Evolutionary conservation across 2,329 filamentous ascomycete species (phyloP).

Genomic region (Claviceps sp.): DNA sequence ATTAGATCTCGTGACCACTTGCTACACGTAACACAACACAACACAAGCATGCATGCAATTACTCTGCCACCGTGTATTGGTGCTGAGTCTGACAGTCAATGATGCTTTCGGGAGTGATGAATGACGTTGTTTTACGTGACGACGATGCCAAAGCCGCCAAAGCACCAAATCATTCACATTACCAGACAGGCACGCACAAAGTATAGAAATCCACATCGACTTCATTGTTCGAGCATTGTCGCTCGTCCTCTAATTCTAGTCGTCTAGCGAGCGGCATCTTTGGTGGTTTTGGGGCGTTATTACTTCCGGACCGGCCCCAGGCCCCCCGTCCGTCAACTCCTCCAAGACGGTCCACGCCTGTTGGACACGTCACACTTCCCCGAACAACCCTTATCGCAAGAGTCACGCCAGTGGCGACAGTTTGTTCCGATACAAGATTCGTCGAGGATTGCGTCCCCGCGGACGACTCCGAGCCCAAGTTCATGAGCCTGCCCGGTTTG

Average conservation of each 20-base stretch:
- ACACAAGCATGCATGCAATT: neutral
- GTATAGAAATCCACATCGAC: too few relatives aligned
- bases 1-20: too few relatives aligned
- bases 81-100: too few relatives aligned
- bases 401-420: neutral
- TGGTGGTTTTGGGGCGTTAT: conserved; percentile 13
- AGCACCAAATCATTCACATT: too few relatives aligned
- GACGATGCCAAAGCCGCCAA: too few relatives aligned
- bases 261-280: conserved; percentile 28
- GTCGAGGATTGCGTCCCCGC: neutral
- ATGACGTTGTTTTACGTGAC: too few relatives aligned
- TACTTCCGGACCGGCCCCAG: conserved; percentile 5
- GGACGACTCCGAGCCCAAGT: neutral
- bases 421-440: neutral
- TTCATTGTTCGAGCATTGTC: conserved; percentile 9
- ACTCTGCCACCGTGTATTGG: too few relatives aligned
- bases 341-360: neutral
- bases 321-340: conserved; percentile 7
- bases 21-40: neutral
- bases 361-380: neutral
- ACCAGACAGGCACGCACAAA: too few relatives aligned
- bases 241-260: conserved; percentile 16
- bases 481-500: neutral
- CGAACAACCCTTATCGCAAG: neutral
- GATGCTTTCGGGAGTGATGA: too few relatives aligned